Conservation (phyloP, 805 yeast genomes). For the Millerozyma miso region DNA sequence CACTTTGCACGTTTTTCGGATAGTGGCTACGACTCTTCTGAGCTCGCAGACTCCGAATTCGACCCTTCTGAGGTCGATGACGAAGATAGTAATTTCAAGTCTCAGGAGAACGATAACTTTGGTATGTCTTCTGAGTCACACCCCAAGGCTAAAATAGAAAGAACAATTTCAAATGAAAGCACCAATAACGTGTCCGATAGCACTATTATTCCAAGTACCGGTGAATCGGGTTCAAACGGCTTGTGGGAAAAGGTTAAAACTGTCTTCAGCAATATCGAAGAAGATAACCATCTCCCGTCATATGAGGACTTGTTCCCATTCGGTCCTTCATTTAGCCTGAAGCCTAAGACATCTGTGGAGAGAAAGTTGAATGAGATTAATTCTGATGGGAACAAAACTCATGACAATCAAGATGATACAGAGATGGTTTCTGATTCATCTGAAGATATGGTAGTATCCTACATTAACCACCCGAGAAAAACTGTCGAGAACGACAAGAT, state of each 20-base stretch:
- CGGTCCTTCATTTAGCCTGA: slow-evolving; percentile 25
- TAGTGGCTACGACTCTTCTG: slow-evolving; percentile 21
- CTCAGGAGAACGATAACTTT: slow-evolving; percentile 1
- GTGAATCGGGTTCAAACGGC: slow-evolving; percentile 12
- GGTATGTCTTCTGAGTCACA: not conserved
- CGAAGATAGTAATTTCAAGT: slow-evolving; percentile 5
- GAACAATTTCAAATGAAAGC: not conserved
- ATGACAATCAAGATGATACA: slow-evolving; percentile 21
- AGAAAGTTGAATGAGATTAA: slow-evolving; percentile 23
- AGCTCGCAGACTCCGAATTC: slow-evolving; percentile 29
- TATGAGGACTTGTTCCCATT: slow-evolving; percentile 75
- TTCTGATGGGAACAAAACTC: slow-evolving; percentile 2
- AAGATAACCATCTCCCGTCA: slow-evolving; percentile 49
- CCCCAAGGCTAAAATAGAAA: not conserved
- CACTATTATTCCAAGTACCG: not conserved
- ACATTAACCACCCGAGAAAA: slow-evolving; percentile 42
- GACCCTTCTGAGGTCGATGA: slow-evolving; percentile 14
- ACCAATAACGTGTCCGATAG: slow-evolving; percentile 4
- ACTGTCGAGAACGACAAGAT: slow-evolving; percentile 69
- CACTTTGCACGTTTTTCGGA: not conserved
- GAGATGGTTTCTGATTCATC: slow-evolving; percentile 38
- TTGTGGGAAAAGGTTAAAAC: slow-evolving; percentile 43
- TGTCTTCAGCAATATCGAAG: slow-evolving; percentile 33
- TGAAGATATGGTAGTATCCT: slow-evolving; percentile 41
- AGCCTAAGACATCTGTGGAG: slow-evolving; percentile 34